phyloP scores from a whole-genome alignment of 345 rosid species.

The Psidium friedrichsthalianum region DNA sequence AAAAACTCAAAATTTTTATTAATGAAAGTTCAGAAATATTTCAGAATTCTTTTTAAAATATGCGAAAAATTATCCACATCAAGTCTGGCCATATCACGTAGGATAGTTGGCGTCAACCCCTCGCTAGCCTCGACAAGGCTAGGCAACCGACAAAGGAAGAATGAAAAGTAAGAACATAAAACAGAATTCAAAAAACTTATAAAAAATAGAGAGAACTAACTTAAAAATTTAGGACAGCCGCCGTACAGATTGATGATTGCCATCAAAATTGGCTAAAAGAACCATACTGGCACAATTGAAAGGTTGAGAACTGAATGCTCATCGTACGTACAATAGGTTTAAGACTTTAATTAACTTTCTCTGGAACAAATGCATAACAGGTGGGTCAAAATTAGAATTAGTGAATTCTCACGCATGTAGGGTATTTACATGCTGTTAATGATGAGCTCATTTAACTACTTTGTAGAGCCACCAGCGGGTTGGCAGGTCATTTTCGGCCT shows the following conservation, averaged over 20 bases:
- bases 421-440: neutral
- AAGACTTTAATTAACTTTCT: neutral
- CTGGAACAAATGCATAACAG: neutral
- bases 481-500: neutral
- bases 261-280: rapidly evolving
- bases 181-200: too few relatives aligned
- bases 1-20: too few relatives aligned
- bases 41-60: too few relatives aligned
- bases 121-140: too few relatives aligned
- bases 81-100: too few relatives aligned
- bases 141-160: too few relatives aligned
- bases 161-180: too few relatives aligned
- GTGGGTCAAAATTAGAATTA: neutral
- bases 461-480: neutral
- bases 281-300: neutral
- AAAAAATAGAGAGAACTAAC: too few relatives aligned
- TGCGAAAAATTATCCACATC: too few relatives aligned
- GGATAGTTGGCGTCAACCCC: too few relatives aligned
- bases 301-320: neutral
- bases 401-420: neutral
- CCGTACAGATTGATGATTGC: neutral
- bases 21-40: too few relatives aligned
- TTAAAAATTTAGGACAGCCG: too few relatives aligned
- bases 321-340: neutral
- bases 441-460: neutral